Conservation (phyloP, 305 asterid genomes). For the Fraxinus greggii region DNA sequence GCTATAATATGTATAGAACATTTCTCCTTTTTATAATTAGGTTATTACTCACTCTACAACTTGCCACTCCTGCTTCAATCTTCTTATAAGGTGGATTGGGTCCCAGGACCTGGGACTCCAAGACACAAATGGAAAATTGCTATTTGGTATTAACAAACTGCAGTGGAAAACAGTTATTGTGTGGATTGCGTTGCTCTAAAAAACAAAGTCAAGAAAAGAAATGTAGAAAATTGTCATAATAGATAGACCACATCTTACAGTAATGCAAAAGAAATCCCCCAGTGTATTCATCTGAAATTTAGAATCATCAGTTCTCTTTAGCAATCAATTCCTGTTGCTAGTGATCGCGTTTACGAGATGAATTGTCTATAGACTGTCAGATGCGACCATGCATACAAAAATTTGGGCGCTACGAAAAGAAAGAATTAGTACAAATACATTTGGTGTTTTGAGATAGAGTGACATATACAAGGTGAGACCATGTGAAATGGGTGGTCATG, state of each 20-base stretch:
- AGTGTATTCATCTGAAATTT: background rate
- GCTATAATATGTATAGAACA: background rate
- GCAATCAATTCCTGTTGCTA: background rate
- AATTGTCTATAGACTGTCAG: background rate
- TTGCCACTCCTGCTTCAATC: background rate
- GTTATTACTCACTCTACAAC: background rate
- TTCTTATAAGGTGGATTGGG: background rate
- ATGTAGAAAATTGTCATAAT: background rate
- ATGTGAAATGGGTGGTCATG: background rate
- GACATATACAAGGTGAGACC: background rate
- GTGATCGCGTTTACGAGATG: background rate
- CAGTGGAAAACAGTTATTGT: background rate
- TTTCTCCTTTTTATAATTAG: background rate
- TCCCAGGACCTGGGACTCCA: background rate
- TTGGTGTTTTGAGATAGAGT: background rate
- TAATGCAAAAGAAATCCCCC: background rate
- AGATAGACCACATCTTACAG: background rate
- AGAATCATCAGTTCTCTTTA: background rate
- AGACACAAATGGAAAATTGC: background rate
- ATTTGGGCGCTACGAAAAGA: background rate
- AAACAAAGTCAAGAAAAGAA: background rate
- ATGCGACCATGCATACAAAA: background rate
- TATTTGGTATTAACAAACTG: background rate
- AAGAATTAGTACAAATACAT: background rate
- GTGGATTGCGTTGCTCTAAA: background rate